Conservation (phyloP, 306 rosid species). For the Astragalus membranaceus region DNA sequence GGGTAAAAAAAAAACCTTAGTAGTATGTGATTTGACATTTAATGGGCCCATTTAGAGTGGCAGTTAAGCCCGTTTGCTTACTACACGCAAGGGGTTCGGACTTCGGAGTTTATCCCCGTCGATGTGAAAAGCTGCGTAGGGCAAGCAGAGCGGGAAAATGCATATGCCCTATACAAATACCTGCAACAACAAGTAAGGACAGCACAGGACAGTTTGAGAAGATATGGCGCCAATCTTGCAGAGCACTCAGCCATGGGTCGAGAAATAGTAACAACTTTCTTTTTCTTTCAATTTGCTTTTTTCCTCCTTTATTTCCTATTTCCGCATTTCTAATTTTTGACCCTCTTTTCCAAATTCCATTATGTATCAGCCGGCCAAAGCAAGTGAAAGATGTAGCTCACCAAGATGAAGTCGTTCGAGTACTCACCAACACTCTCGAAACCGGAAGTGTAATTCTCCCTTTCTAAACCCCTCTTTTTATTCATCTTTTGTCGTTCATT, state of each 20-base stretch:
- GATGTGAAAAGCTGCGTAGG: neutral
- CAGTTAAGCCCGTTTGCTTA: neutral
- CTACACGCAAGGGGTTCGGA: neutral
- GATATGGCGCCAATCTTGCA: conserved; percentile 72
- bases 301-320: neutral
- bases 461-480: neutral
- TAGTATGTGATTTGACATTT: too few species aligned
- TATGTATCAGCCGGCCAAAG: conserved; percentile 67
- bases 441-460: conserved; percentile 56
- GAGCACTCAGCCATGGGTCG: conserved; percentile 91
- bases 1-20: too few species aligned
- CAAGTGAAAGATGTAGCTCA: conserved; percentile 89
- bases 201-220: neutral
- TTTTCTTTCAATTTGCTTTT: neutral
- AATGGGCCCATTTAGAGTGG: too few species aligned
- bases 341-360: neutral
- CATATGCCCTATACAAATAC: neutral
- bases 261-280: conserved; percentile 61
- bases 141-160: conserved; percentile 13
- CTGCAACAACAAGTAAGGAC: neutral
- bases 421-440: conserved; percentile 85
- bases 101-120: neutral
- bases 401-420: conserved; percentile 94
- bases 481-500: neutral
- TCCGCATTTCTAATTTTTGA: neutral